Percentiles rank a stretch among this genome's conserved stretches.
phyloP scores from a whole-genome alignment of 129 eudicot species.

The Arctium lappa region DNA sequence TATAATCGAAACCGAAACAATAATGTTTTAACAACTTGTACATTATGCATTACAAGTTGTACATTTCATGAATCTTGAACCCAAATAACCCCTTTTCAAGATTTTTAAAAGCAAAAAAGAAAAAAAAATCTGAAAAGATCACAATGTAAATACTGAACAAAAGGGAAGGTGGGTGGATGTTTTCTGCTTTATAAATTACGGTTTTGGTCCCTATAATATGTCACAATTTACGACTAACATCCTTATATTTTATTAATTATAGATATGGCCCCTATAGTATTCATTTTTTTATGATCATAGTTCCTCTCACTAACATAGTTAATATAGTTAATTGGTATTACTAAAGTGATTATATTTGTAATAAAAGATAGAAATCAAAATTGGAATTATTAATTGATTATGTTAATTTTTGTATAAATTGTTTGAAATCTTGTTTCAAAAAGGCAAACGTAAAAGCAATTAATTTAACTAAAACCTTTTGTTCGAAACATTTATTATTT shows the following conservation, averaged over 20 bases:
- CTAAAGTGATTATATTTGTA: too few relatives aligned
- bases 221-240: neutral
- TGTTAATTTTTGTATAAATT: too few relatives aligned
- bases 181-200: neutral
- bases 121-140: constrained; percentile 27
- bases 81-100: neutral
- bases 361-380: too few relatives aligned
- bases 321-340: neutral
- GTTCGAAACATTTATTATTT: too few relatives aligned
- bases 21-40: neutral
- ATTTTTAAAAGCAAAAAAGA: constrained; percentile 1
- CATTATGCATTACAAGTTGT: neutral
- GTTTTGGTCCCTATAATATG: neutral
- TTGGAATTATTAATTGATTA: too few relatives aligned
- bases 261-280: neutral
- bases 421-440: neutral
- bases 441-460: neutral
- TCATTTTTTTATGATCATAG: neutral
- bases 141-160: constrained; percentile 24
- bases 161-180: constrained; percentile 21
- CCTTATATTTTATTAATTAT: neutral
- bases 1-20: neutral
- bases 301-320: neutral
- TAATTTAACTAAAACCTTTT: too few relatives aligned
- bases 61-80: neutral